Conservation (phyloP, 345 rosid species). For the Eucalyptus polyanthemos region DNA sequence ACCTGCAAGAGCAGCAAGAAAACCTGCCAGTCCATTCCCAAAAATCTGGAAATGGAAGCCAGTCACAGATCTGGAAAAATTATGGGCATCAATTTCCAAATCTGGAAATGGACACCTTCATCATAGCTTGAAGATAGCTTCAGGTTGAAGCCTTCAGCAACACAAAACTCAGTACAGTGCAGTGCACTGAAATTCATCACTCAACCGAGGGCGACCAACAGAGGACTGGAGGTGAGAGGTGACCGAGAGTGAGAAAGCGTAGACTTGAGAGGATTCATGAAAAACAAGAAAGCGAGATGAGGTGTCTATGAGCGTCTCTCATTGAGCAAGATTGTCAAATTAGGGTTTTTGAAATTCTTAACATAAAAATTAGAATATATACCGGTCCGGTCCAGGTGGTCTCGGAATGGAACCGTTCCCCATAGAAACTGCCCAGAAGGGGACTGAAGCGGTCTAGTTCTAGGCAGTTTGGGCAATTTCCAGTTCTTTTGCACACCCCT, state of each 20-base stretch:
- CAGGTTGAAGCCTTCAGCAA: no score
- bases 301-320: neutral
- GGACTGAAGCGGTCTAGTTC: neutral
- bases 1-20: no score
- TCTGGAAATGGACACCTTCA: no score
- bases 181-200: neutral
- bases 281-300: neutral
- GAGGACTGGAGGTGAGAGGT: neutral
- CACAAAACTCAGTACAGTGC: neutral
- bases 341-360: neutral
- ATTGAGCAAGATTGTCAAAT: neutral
- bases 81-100: no score
- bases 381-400: neutral
- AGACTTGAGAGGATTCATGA: neutral
- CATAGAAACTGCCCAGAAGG: neutral
- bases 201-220: neutral
- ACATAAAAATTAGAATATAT: neutral
- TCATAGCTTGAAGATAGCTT: no score
- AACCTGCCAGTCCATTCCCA: no score
- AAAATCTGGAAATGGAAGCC: no score
- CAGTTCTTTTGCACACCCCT: neutral
- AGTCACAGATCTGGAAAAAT: no score
- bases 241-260: neutral
- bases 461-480: neutral
- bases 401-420: accelerated